Conservation (phyloP, 495 filamentous ascomycete genomes). For the Chlorociboria aeruginascens region DNA sequence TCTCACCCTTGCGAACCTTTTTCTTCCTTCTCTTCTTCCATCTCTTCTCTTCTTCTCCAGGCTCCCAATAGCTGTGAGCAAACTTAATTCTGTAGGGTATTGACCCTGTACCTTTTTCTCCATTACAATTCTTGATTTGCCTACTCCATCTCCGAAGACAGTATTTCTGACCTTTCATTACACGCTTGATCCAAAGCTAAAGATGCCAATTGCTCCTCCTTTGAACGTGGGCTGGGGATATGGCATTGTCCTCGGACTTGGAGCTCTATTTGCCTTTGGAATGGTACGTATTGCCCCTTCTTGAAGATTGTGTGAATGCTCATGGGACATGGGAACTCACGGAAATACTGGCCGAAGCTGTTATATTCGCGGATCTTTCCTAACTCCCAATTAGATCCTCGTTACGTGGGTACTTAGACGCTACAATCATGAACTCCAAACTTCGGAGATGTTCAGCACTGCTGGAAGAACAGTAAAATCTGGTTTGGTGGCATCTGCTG, state of each 20-base stretch:
- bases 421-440: conserved; percentile 91
- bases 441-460: conserved; percentile 94
- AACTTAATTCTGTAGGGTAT: too few species aligned
- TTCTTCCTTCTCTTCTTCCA: too few species aligned
- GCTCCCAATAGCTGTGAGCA: too few species aligned
- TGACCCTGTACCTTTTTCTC: not conserved
- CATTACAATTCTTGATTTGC: not conserved
- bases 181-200: not conserved
- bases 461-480: conserved; percentile 91
- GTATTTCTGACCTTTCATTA: too few species aligned
- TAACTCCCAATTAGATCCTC: conserved; percentile 31
- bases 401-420: conserved; percentile 71
- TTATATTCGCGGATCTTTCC: not conserved
- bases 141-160: not conserved
- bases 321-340: not conserved
- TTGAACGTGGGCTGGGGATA: conserved; percentile 65
- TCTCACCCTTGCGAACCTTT: too few species aligned
- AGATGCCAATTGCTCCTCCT: conserved; percentile 32
- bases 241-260: conserved; percentile 70
- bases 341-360: not conserved
- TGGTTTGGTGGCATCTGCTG: conserved; percentile 87
- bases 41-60: too few species aligned
- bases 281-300: conserved; percentile 43
- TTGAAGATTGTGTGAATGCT: not conserved
- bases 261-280: conserved; percentile 62